phyloP scores from a whole-genome alignment of 192 early-diverging fungal species.

The Entomortierella chlamydospora region DNA sequence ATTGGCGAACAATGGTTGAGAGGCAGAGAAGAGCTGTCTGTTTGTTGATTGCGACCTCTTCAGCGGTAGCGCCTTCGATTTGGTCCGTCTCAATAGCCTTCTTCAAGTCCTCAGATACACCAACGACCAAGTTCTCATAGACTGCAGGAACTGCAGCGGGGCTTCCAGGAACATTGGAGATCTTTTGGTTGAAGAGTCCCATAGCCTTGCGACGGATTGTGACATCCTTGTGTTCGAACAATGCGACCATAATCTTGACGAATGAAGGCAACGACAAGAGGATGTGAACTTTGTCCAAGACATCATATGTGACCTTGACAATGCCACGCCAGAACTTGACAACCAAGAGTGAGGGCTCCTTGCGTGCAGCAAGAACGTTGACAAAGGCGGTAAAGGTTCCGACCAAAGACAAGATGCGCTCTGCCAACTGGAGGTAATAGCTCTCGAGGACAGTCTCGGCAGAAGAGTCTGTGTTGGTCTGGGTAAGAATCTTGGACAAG shows the following conservation, averaged over 20 bases:
- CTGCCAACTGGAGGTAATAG: slow-evolving; percentile 62
- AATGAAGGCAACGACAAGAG: slow-evolving; percentile 83
- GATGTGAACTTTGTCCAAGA: slow-evolving; percentile 79
- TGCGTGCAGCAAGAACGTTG: slow-evolving; percentile 39
- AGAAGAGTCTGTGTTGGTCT: slow-evolving; percentile 42
- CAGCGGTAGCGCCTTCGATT: slow-evolving; percentile 45
- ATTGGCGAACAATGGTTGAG: slow-evolving; percentile 73
- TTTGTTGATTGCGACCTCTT: slow-evolving; percentile 68
- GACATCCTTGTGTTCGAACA: slow-evolving; percentile 70
- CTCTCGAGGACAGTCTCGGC: slow-evolving; percentile 56
- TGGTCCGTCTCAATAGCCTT: slow-evolving; percentile 57
- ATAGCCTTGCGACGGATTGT: slow-evolving; percentile 81
- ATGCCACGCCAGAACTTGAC: slow-evolving; percentile 63
- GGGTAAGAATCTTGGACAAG: slow-evolving; percentile 59
- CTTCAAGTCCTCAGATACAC: slow-evolving; percentile 61
- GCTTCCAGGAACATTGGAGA: slow-evolving; percentile 60
- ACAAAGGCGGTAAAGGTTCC: slow-evolving; percentile 63
- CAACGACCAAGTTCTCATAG: slow-evolving; percentile 58
- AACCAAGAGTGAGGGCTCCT: slow-evolving; percentile 40
- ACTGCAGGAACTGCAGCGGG: slow-evolving; percentile 58
- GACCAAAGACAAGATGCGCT: slow-evolving; percentile 67
- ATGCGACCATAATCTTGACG: slow-evolving; percentile 70
- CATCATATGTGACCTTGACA: slow-evolving; percentile 75
- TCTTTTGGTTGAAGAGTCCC: slow-evolving; percentile 76
- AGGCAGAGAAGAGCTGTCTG: slow-evolving; percentile 86